Percentiles rank a stretch among this genome's conserved stretches.
Evolutionary conservation across 257 asterid species (phyloP).

Genomic region (Leptodermis oblonga): DNA sequence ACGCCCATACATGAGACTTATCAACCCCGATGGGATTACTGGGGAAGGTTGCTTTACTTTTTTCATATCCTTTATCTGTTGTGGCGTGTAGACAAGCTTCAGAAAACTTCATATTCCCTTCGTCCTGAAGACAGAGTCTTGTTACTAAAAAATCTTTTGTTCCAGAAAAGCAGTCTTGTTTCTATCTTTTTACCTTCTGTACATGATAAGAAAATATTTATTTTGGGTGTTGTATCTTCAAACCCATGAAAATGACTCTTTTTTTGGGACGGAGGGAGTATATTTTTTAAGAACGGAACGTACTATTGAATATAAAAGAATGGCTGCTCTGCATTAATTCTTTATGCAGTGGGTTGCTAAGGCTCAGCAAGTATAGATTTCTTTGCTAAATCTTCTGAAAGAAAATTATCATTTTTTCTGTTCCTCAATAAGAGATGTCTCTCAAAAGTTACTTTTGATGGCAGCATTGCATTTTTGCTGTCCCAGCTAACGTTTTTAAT

Average conservation of each 20-base stretch:
- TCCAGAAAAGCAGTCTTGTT: too few relatives aligned
- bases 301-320: too few relatives aligned
- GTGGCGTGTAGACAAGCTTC: too few relatives aligned
- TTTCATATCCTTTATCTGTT: background rate
- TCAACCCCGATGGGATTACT: slow-evolving; percentile 99
- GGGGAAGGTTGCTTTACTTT: slow-evolving; percentile 75
- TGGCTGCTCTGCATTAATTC: background rate
- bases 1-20: slow-evolving; percentile 93
- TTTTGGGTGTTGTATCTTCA: too few relatives aligned
- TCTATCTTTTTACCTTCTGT: too few relatives aligned
- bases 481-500: background rate
- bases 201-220: too few relatives aligned
- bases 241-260: too few relatives aligned
- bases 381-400: background rate
- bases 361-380: background rate
- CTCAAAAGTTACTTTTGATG: background rate
- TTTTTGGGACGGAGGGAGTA: background rate
- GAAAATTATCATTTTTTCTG: background rate
- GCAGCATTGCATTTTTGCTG: background rate
- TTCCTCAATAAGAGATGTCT: too few relatives aligned
- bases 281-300: background rate
- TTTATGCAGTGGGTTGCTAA: background rate
- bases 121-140: too few relatives aligned
- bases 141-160: too few relatives aligned
- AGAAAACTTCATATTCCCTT: too few relatives aligned